Percentiles rank a stretch among this genome's conserved stretches.
phyloP scores from a whole-genome alignment of 805 yeast species.

The Blastobotrys chiropterorum region DNA sequence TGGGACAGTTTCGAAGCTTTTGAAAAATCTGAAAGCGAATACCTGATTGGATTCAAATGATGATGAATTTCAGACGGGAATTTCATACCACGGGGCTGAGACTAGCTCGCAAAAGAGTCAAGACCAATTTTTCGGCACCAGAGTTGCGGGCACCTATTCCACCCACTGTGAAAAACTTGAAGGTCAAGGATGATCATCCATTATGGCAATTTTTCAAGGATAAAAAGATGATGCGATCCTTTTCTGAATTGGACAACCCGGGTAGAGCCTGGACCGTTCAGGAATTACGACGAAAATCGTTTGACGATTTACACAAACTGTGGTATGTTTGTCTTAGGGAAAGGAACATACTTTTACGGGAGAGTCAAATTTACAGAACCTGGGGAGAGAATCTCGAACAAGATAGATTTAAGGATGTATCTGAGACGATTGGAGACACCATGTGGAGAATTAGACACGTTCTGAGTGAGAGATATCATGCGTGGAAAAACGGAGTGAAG shows the following conservation, averaged over 20 bases:
- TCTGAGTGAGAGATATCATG: conserved; percentile 74
- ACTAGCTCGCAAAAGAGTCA: background rate
- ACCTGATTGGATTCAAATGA: too few species aligned
- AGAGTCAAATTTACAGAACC: conserved; percentile 51
- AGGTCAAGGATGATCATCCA: conserved; percentile 80
- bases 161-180: conserved; percentile 70
- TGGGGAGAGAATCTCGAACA: conserved; percentile 23
- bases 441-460: conserved; percentile 84
- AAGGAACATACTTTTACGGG: conserved; percentile 72
- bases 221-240: conserved; percentile 52
- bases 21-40: too few species aligned
- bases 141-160: conserved; percentile 73
- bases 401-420: conserved; percentile 28
- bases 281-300: conserved; percentile 84
- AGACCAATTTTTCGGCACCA: too few species aligned
- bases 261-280: conserved; percentile 81
- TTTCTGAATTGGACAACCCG: conserved; percentile 37
- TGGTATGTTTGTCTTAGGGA: conserved; percentile 88
- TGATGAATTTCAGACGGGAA: too few species aligned
- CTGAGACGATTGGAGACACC: conserved; percentile 47
- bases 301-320: conserved; percentile 82
- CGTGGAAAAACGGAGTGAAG: conserved; percentile 53
- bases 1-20: too few species aligned
- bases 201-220: conserved; percentile 85
- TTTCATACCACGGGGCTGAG: background rate